Evolutionary conservation across 1,284 basidiomycete genomes (phyloP).

Genomic region (Boletellus deceptivus): DNA sequence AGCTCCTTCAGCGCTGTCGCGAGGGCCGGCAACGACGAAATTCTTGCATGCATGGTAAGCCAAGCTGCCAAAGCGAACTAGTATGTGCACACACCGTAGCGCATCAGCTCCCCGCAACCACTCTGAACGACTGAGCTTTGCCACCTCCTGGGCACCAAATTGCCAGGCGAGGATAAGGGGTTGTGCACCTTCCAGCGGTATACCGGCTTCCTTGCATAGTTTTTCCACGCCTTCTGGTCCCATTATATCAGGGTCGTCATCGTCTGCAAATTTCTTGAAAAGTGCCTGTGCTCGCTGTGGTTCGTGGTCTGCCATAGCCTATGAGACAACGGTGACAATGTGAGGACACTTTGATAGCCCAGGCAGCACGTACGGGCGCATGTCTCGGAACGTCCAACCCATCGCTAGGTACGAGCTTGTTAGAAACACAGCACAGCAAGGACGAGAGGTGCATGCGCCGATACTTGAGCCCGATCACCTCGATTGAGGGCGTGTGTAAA

Average conservation of each 20-base stretch:
- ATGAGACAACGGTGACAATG: constrained; percentile 1
- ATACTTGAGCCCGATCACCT: constrained; percentile 20
- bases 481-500: constrained; percentile 11
- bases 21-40: constrained; percentile 54
- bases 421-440: constrained; percentile 53
- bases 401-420: constrained; percentile 47
- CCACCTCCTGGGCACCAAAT: constrained; percentile 64
- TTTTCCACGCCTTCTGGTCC: constrained; percentile 66
- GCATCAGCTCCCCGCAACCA: constrained; percentile 61
- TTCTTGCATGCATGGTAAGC: constrained; percentile 39
- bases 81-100: constrained; percentile 48
- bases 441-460: constrained; percentile 49
- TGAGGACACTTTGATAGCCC: not conserved
- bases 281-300: constrained; percentile 48
- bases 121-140: constrained; percentile 59
- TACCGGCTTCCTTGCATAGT: constrained; percentile 60
- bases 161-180: constrained; percentile 75
- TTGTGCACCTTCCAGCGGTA: constrained; percentile 66
- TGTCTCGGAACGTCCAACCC: constrained; percentile 34
- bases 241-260: constrained; percentile 55
- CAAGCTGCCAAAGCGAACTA: not conserved
- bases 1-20: constrained; percentile 55
- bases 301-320: constrained; percentile 45
- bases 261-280: constrained; percentile 64
- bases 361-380: constrained; percentile 19